Evolutionary conservation across 2,329 filamentous ascomycete species (phyloP).

Genomic region (Hortaea sp.): DNA sequence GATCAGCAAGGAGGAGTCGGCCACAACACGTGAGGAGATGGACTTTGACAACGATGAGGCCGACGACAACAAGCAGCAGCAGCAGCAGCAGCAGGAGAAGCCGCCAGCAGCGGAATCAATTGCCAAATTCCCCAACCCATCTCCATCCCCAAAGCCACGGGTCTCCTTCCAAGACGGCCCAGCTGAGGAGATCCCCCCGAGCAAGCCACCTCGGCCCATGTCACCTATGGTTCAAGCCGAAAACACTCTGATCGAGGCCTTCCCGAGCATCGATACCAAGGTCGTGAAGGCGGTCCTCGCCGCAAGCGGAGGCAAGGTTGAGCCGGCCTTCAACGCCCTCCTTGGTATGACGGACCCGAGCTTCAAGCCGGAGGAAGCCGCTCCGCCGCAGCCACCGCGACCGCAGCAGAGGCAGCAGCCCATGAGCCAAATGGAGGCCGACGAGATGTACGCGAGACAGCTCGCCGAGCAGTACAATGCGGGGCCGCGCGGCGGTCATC

Average conservation of each 20-base stretch:
- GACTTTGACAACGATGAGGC: slow-evolving; percentile 48
- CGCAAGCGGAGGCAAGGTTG: slow-evolving; percentile 77
- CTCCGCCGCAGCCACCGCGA: slow-evolving; percentile 71
- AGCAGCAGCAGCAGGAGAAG: slow-evolving; percentile 33
- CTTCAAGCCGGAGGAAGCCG: slow-evolving; percentile 41
- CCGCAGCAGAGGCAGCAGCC: slow-evolving; percentile 50
- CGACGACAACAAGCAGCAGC: slow-evolving; percentile 54
- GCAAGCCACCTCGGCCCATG: slow-evolving; percentile 76
- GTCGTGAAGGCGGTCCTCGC: slow-evolving; percentile 81
- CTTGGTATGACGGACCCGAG: slow-evolving; percentile 54
- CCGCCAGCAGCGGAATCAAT: slow-evolving; percentile 2
- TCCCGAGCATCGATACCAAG: slow-evolving; percentile 67
- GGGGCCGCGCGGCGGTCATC: slow-evolving; percentile 16
- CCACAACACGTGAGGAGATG: slow-evolving; percentile 29
- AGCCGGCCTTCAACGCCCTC: slow-evolving; percentile 91
- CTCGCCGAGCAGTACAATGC: slow-evolving; percentile 76
- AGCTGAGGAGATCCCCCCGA: slow-evolving; percentile 48
- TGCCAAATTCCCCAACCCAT: slow-evolving; percentile 25
- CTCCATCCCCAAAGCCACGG: slow-evolving; percentile 32
- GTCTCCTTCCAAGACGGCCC: slow-evolving; percentile 40
- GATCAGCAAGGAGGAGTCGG: slow-evolving; percentile 24
- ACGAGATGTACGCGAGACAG: slow-evolving; percentile 85
- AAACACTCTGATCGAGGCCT: slow-evolving; percentile 83
- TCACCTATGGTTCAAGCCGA: slow-evolving; percentile 77
- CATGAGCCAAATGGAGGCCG: slow-evolving; percentile 74